Evolutionary conservation across 306 rosid genomes (phyloP), one percentile per base, ranked within the genome.

Genomic region (Rubus parviflorus): DNA sequence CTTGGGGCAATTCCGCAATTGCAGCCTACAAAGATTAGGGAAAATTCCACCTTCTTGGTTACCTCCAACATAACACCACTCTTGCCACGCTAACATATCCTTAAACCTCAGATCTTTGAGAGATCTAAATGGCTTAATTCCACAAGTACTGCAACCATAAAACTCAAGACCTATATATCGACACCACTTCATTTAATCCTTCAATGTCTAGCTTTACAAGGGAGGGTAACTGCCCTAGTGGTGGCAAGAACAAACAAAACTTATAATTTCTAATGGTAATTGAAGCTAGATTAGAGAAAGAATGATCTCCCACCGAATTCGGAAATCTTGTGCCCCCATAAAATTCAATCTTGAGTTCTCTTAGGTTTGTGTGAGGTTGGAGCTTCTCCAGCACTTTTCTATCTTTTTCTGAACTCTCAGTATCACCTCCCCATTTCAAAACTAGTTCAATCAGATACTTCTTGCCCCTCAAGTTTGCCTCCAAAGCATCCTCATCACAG

Each of bases 361-460:
- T 47, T 17, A 81, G 63, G 73, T 41, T 65, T 30, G 74, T 62
- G 49, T 79, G 85, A 4, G 78, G 81, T 66, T 72, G 70, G 57
- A 76, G 75, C 0, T 40, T n/a, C 1, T 54, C 23, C 3, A 71
- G 81, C 17, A 81, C 15, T 1, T 4, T 48, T 72, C 64, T 11
- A 42, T 41, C 70, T 20, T 75, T 38, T 40, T 0, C 35, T 16
- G 80, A 75, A 51, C 41, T 15, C 10, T 79, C 56, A 0, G 12
- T 57, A 2, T 1, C 48, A 46, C 47, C 19, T 17, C 22, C 37
- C 86, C 86, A 83, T 12, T 51, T 64, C 70, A 83, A 79, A 6
- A 16, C 22, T 10, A 79, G 63, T 73, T 19, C 73, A 17, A 48
- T 46, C 8, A 83, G 70, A 45, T 54, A 7, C 17, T 68, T 3